Conservation (phyloP, 2,329 filamentous ascomycete genomes). For the Scleromitrula shiraiana region DNA sequence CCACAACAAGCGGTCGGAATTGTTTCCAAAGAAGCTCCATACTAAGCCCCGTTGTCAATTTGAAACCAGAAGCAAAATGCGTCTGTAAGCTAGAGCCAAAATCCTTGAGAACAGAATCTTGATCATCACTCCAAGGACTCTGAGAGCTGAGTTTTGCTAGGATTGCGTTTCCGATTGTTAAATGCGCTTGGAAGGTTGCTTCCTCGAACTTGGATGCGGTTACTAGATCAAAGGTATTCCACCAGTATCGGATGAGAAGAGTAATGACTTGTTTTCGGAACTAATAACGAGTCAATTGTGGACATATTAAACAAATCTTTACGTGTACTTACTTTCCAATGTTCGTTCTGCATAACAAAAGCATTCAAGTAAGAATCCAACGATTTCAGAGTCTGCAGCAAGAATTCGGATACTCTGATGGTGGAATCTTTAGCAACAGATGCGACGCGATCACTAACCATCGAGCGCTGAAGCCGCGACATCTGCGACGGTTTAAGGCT, state of each 20-base stretch:
- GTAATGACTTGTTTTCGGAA: conserved; percentile 33
- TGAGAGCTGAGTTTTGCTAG: conserved; percentile 2
- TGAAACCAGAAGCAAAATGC: conserved; percentile 62
- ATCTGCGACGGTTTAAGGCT: conserved; percentile 43
- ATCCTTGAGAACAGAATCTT: conserved; percentile 7
- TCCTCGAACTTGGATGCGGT: conserved; percentile 47
- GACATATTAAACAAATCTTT: background rate
- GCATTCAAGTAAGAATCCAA: conserved; percentile 38
- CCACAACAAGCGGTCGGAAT: conserved; percentile 56
- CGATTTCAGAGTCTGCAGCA: conserved; percentile 36
- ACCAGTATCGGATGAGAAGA: conserved; percentile 45
- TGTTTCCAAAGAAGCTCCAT: conserved; percentile 74
- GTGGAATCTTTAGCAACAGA: conserved; percentile 55
- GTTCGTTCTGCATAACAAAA: conserved; percentile 22
- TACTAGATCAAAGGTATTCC: conserved; percentile 43
- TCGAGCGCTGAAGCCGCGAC: conserved; percentile 53
- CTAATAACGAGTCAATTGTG: conserved; percentile 9
- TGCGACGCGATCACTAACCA: conserved; percentile 45
- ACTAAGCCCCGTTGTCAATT: conserved; percentile 64
- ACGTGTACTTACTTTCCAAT: conserved; percentile 24
- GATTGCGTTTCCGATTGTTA: conserved; percentile 34
- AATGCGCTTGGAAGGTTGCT: conserved; percentile 55
- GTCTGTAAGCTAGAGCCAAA: conserved; percentile 37
- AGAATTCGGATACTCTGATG: conserved; percentile 43
- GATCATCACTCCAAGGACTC: background rate